These are phyloP conservation scores for Endocladia muricata DNA, from an alignment of 31 red algal genomes.

Conservation along the genomic window DNA sequence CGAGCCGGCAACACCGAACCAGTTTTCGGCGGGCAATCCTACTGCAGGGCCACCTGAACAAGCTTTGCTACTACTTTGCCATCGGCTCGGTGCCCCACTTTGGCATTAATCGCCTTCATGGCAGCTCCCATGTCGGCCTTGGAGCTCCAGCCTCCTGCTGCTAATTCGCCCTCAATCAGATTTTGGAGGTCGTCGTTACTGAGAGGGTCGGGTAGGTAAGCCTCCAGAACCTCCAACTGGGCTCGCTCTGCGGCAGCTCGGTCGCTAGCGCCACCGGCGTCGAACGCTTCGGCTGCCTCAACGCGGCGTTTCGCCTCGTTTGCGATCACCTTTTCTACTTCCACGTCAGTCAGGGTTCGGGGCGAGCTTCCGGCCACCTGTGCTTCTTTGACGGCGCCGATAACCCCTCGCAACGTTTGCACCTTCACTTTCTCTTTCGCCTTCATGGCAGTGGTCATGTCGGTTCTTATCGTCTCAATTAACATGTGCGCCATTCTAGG, in stretches of 20 bases:
- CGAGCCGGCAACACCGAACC: too few species aligned
- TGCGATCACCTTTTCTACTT: neutral
- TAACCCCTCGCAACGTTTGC: neutral
- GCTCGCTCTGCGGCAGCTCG: neutral
- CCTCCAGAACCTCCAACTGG: neutral
- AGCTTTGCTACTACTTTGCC: neutral
- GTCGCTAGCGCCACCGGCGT: neutral
- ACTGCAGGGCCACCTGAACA: conserved; percentile 16
- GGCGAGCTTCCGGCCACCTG: neutral
- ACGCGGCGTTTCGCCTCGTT: neutral
- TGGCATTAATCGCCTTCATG: neutral
- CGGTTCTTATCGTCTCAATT: neutral
- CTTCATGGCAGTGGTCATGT: neutral
- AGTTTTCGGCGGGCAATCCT: too few species aligned
- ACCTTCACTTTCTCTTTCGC: neutral
- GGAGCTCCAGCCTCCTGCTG: neutral
- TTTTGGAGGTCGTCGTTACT: neutral
- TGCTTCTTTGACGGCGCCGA: neutral
- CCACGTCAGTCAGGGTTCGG: neutral
- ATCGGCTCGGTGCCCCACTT: neutral
- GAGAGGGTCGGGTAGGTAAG: neutral
- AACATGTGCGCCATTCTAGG: too few species aligned
- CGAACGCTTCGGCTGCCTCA: conserved; percentile 3
- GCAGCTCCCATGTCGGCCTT: conserved; percentile 2
- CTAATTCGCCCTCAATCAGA: neutral